phyloP scores from a whole-genome alignment of 192 early-diverging fungal genomes.

The Dissophora ornata region DNA sequence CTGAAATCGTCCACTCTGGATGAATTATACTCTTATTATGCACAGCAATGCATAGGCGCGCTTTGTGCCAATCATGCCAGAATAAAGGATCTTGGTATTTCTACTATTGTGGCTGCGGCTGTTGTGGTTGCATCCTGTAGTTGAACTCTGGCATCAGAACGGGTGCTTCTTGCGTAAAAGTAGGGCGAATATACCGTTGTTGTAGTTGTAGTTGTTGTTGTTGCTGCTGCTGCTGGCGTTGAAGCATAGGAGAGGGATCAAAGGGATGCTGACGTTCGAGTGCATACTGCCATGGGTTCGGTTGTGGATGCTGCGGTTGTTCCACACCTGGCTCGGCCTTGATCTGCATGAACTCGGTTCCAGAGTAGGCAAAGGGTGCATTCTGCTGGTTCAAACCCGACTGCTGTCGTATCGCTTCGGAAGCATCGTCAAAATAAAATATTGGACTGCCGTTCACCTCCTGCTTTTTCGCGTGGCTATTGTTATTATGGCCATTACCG shows the following conservation, averaged over 20 bases:
- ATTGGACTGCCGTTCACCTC: neutral
- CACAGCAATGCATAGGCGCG: too few species aligned
- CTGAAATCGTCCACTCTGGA: too few species aligned
- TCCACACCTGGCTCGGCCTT: conserved; percentile 20
- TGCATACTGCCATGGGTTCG: neutral
- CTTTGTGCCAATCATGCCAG: too few species aligned
- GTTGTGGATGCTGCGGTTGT: neutral
- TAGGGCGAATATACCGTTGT: neutral
- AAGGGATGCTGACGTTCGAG: conserved; percentile 7
- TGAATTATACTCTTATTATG: too few species aligned
- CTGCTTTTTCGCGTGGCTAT: neutral
- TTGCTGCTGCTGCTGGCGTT: neutral
- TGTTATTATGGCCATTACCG: too few species aligned
- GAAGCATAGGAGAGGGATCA: neutral
- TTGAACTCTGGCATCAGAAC: conserved; percentile 6
- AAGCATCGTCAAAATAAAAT: conserved; percentile 1
- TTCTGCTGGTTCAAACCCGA: neutral
- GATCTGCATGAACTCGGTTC: conserved; percentile 6
- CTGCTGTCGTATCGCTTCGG: neutral
- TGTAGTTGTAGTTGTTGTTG: neutral
- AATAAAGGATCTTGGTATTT: neutral
- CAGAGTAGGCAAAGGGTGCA: conserved; percentile 2
- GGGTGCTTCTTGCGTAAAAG: neutral
- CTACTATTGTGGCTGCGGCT: conserved; percentile 1
- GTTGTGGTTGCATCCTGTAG: conserved; percentile 5